Conservation (phyloP, 352 stramenopile species). For the Pythium rhizo-oryzae region DNA sequence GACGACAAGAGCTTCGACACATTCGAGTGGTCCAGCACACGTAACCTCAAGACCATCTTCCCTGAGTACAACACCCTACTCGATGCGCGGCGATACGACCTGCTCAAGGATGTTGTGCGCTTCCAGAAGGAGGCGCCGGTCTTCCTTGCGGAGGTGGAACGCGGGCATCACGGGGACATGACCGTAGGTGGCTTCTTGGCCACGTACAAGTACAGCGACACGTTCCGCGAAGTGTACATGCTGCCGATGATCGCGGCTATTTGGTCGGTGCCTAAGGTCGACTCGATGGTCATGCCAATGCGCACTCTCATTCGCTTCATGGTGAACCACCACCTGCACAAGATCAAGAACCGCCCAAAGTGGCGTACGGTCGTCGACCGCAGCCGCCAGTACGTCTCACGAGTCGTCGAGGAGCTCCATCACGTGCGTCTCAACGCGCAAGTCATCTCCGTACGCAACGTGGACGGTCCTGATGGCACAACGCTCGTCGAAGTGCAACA, state of each 20-base stretch:
- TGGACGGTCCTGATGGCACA: conserved; percentile 29
- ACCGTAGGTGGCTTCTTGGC: conserved; percentile 28
- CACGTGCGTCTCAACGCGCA: conserved; percentile 46
- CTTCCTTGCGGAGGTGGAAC: conserved; percentile 22
- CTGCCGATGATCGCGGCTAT: conserved; percentile 39
- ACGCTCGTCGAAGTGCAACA: conserved; percentile 25
- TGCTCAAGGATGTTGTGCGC: conserved; percentile 33
- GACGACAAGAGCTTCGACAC: conserved; percentile 13
- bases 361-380: conserved; percentile 47
- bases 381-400: conserved; percentile 70
- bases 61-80: conserved; percentile 19
- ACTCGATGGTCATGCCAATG: conserved; percentile 36
- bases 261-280: conserved; percentile 32
- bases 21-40: conserved; percentile 33
- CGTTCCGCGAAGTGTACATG: conserved; percentile 39
- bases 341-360: conserved; percentile 34
- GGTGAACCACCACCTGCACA: conserved; percentile 37
- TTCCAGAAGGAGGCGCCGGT: conserved; percentile 28
- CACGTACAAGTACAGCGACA: conserved; percentile 27
- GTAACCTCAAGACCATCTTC: conserved; percentile 32
- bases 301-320: conserved; percentile 39
- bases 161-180: conserved; percentile 22
- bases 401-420: conserved; percentile 40
- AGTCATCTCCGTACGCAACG: conserved; percentile 43
- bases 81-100: conserved; percentile 24